phyloP scores from a whole-genome alignment of 495 filamentous ascomycete species.

The Thermochaetoides thermophila region DNA sequence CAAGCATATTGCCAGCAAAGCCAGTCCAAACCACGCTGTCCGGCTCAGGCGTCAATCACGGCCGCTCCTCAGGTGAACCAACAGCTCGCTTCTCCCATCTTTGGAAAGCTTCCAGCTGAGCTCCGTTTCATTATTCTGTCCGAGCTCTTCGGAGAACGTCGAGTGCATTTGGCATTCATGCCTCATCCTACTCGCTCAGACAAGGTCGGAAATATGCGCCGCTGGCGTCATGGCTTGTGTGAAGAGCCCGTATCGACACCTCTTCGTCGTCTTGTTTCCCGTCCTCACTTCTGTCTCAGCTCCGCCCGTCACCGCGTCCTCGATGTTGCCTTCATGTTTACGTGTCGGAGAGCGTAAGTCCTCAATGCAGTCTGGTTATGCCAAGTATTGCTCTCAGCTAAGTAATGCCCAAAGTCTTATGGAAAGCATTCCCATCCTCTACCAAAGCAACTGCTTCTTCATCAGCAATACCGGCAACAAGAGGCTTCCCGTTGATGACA shows the following conservation, averaged over 20 bases:
- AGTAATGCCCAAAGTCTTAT: too few species aligned
- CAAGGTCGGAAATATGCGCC: conserved; percentile 4
- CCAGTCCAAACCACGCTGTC: too few species aligned
- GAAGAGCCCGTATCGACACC: neutral
- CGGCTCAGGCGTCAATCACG: neutral
- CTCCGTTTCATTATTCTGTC: conserved; percentile 5
- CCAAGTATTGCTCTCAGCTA: too few species aligned
- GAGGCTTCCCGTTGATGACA: conserved; percentile 4
- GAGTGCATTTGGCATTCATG: conserved; percentile 7
- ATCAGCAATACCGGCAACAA: conserved; percentile 4
- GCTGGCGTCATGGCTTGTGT: conserved; percentile 7
- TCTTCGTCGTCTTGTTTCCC: neutral
- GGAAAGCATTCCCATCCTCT: conserved; percentile 5
- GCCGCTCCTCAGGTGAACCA: neutral
- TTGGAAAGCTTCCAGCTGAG: conserved; percentile 6
- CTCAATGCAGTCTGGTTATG: too few species aligned
- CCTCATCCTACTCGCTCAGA: conserved; percentile 6
- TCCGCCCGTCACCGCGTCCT: conserved; percentile 1
- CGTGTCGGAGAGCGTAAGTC: conserved; percentile 8
- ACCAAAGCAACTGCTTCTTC: conserved; percentile 8
- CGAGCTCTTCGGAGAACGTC: conserved; percentile 3
- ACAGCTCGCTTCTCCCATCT: conserved; percentile 5
- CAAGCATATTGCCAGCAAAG: too few species aligned
- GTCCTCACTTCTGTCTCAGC: conserved; percentile 4
- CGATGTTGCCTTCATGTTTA: conserved; percentile 5